A percentile compares a stretch with the other conserved stretches of the same genome.
Conservation (phyloP, 768 basidiomycete genomes). For the Scleroderma citrinum region DNA sequence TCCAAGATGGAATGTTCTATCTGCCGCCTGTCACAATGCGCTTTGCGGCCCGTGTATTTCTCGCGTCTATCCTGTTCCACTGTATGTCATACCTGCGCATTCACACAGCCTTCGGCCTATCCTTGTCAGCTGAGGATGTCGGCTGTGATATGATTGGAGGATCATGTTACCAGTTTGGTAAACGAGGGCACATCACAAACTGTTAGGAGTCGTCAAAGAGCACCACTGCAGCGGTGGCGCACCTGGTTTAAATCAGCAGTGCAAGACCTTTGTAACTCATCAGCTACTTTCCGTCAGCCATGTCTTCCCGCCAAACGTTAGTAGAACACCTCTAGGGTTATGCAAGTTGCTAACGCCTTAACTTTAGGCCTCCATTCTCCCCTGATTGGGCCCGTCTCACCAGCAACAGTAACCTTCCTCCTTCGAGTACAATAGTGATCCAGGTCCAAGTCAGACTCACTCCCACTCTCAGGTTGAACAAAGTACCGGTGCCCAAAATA, state of each 20-base stretch:
- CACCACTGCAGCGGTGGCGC: background rate
- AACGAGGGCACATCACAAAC: background rate
- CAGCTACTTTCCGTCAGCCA: background rate
- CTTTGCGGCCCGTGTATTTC: background rate
- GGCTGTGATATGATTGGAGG: background rate
- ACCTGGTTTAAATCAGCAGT: background rate
- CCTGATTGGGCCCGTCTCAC: background rate
- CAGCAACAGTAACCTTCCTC: background rate
- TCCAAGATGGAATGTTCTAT: background rate
- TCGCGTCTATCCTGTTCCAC: background rate
- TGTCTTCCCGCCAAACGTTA: background rate
- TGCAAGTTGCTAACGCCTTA: background rate
- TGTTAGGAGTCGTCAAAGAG: background rate
- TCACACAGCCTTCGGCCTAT: background rate
- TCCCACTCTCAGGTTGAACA: background rate
- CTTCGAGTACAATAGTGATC: background rate
- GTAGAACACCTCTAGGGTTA: background rate
- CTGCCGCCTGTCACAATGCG: background rate
- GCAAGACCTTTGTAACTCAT: background rate
- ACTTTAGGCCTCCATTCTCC: background rate
- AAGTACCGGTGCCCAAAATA: background rate
- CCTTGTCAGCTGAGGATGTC: background rate
- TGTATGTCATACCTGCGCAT: background rate
- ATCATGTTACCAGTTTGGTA: background rate
- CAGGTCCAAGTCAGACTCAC: background rate